A percentile compares a stretch with the other conserved stretches of the same genome.
These are phyloP conservation scores for Plantago ovata DNA, from an alignment of 257 asterid species.

Conservation along the genomic window DNA sequence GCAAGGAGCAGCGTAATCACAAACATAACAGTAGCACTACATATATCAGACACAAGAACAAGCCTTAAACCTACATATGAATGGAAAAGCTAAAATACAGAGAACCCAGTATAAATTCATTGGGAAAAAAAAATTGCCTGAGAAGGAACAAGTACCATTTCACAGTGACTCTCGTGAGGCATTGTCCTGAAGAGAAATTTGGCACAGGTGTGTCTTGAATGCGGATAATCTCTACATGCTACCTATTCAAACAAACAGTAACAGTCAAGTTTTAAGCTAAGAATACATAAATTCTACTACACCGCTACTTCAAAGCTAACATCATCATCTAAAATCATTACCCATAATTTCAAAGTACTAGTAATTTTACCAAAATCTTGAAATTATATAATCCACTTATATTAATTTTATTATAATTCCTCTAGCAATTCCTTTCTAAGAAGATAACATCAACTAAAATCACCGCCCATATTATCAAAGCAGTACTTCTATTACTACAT, in stretches of 20 bases:
- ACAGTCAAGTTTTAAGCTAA: not conserved
- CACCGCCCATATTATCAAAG: too few relatives aligned
- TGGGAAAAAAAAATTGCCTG: not conserved
- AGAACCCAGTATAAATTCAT: not conserved
- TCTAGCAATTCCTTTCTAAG: too few relatives aligned
- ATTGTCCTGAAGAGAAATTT: slow-evolving; percentile 32
- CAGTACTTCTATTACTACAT: too few relatives aligned
- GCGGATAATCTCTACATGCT: slow-evolving; percentile 61
- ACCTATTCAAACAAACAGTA: slow-evolving; percentile 23
- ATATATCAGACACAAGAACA: not conserved
- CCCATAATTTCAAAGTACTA: too few relatives aligned
- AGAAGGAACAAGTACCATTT: slow-evolving; percentile 3
- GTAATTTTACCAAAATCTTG: too few relatives aligned
- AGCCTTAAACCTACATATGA: not conserved
- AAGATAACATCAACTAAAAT: too few relatives aligned
- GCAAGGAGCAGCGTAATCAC: slow-evolving; percentile 5
- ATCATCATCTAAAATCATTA: too few relatives aligned
- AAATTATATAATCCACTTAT: too few relatives aligned
- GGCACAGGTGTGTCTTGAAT: slow-evolving; percentile 41
- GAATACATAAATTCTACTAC: not conserved
- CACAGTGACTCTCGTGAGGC: slow-evolving; percentile 31
- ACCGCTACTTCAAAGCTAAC: too few relatives aligned
- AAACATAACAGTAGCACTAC: slow-evolving; percentile 12
- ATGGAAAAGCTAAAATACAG: not conserved
- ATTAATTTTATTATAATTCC: too few relatives aligned